phyloP scores from a whole-genome alignment of 2,329 filamentous ascomycete species.

The Sporothrix brasiliensis region DNA sequence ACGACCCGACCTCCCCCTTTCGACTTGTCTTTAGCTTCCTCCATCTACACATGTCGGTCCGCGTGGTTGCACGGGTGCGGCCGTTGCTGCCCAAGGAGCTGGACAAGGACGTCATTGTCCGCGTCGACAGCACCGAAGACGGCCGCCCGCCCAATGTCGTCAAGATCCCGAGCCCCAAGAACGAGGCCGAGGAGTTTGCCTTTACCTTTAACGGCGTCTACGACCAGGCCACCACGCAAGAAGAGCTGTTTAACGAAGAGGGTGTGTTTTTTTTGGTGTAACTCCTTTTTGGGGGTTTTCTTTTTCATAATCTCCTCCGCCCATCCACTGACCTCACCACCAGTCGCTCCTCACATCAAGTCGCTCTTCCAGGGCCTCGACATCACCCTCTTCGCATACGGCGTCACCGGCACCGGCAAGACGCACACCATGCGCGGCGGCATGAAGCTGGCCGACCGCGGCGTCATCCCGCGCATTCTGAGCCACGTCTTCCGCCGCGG shows the following conservation, averaged over 20 bases:
- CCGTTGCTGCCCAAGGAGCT: slow-evolving; percentile 84
- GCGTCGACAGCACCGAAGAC: slow-evolving; percentile 63
- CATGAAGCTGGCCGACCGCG: slow-evolving; percentile 79
- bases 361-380: slow-evolving; percentile 88
- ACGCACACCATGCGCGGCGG: slow-evolving; percentile 96
- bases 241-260: slow-evolving; percentile 86
- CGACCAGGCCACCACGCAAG: slow-evolving; percentile 76
- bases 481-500: slow-evolving; percentile 83
- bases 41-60: slow-evolving; percentile 60
- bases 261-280: slow-evolving; percentile 43
- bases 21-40: not conserved
- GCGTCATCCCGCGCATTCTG: slow-evolving; percentile 82
- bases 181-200: slow-evolving; percentile 84
- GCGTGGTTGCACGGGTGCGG: slow-evolving; percentile 87
- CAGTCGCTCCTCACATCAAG: slow-evolving; percentile 87
- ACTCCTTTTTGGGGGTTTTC: not conserved
- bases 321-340: not conserved
- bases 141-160: slow-evolving; percentile 69
- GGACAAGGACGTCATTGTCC: slow-evolving; percentile 85
- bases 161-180: slow-evolving; percentile 92
- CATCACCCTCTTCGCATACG: slow-evolving; percentile 89
- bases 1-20: not conserved
- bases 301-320: not conserved
- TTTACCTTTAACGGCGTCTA: slow-evolving; percentile 97
- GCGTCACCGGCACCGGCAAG: slow-evolving; percentile 90